These are phyloP conservation scores for Naegleria gruberi DNA, from an alignment of 208 protist species.

Conservation along the genomic window DNA sequence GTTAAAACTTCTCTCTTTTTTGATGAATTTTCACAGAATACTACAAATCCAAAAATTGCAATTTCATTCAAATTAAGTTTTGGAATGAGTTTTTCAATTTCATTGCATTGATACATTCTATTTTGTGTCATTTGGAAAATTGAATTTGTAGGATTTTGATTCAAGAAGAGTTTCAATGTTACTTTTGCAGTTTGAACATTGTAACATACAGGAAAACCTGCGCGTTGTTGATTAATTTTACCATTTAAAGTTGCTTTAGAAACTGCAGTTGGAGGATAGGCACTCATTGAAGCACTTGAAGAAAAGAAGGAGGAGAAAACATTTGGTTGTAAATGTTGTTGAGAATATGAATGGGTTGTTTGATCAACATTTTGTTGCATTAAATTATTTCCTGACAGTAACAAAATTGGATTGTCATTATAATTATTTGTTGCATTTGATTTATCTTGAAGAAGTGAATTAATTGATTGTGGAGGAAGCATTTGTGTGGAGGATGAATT, in stretches of 20 bases:
- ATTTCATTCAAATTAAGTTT: not conserved
- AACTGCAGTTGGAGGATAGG: not conserved
- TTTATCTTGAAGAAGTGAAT: not conserved
- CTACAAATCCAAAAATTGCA: conserved; percentile 1
- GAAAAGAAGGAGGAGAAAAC: not conserved
- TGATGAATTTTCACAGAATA: not conserved
- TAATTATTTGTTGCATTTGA: not conserved
- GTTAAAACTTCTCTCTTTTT: conserved; percentile 1
- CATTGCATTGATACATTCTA: not conserved
- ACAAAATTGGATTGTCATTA: not conserved
- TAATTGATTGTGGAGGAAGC: not conserved
- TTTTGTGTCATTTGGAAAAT: not conserved
- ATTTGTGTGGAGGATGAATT: not conserved
- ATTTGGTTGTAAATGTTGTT: not conserved
- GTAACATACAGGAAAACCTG: not conserved
- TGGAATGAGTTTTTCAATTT: not conserved
- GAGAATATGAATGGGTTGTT: not conserved
- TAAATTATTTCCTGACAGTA: not conserved
- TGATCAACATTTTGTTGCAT: not conserved
- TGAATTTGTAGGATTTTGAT: not conserved
- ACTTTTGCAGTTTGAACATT: conserved; percentile 6
- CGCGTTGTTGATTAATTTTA: conserved; percentile 4
- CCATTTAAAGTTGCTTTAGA: not conserved
- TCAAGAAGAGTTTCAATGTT: not conserved
- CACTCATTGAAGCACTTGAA: not conserved